Conservation (phyloP, 306 rosid species). For the Sindora glabra region DNA sequence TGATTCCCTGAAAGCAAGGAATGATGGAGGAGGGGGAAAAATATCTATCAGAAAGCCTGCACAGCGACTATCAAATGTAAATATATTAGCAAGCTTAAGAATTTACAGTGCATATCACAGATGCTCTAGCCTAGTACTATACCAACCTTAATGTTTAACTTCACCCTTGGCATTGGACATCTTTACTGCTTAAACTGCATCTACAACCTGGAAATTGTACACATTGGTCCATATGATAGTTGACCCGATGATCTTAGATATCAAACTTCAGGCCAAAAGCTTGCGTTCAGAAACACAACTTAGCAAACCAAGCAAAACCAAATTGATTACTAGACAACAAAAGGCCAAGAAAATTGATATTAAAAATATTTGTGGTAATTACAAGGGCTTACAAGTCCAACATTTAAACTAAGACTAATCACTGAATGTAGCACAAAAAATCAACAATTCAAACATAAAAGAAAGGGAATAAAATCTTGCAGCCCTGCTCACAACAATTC, state of each 20-base stretch:
- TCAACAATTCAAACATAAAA: not conserved
- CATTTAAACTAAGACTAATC: not conserved
- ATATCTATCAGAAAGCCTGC: slow-evolving; percentile 1
- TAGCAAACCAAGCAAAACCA: not conserved
- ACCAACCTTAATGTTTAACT: slow-evolving; percentile 85
- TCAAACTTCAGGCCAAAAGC: not conserved
- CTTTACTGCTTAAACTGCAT: slow-evolving; percentile 82
- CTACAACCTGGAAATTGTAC: slow-evolving; percentile 65
- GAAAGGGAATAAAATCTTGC: not conserved
- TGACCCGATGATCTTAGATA: not conserved
- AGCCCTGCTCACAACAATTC: too few species aligned
- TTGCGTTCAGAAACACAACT: not conserved
- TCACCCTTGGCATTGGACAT: slow-evolving; percentile 95
- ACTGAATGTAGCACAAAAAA: not conserved
- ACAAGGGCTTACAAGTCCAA: not conserved
- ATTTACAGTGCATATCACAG: not conserved
- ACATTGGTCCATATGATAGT: not conserved
- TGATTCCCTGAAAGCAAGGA: slow-evolving; percentile 78
- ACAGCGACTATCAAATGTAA: too few species aligned
- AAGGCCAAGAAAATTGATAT: not conserved
- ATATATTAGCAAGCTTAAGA: not conserved
- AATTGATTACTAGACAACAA: not conserved
- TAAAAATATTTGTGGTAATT: not conserved
- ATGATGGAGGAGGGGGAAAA: not conserved
- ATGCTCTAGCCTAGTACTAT: not conserved